Evolutionary conservation across 108 stramenopile genomes (phyloP).

Genomic region (Pseudonitzschia pungens): DNA sequence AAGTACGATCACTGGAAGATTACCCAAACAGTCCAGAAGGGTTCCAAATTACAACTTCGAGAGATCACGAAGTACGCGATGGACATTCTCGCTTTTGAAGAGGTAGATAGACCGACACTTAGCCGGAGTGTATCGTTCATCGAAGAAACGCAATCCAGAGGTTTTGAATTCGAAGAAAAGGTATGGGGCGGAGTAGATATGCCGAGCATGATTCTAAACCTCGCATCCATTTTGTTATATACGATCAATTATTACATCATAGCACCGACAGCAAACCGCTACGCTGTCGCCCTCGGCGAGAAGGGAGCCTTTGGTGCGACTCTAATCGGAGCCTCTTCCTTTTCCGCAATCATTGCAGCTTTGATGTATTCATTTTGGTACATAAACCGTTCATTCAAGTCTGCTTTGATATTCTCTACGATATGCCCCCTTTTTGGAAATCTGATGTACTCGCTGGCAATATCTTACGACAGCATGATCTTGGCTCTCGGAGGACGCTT

Average conservation of each 20-base stretch:
- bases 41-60: not conserved
- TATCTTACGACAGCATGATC: constrained; percentile 52
- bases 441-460: constrained; percentile 52
- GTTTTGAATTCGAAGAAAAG: constrained; percentile 15
- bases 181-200: constrained; percentile 55
- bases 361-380: constrained; percentile 71
- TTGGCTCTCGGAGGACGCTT: constrained; percentile 61
- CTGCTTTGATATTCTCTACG: constrained; percentile 56
- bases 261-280: constrained; percentile 63
- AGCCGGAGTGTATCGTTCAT: not conserved
- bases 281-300: constrained; percentile 50
- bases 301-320: constrained; percentile 55
- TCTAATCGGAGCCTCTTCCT: constrained; percentile 60
- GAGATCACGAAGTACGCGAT: not conserved
- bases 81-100: constrained; percentile 11
- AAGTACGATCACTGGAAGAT: constrained; percentile 4
- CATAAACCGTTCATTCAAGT: constrained; percentile 49
- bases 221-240: constrained; percentile 60
- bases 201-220: constrained; percentile 52
- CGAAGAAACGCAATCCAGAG: not conserved
- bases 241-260: constrained; percentile 74
- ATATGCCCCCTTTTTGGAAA: constrained; percentile 61
- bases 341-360: constrained; percentile 65
- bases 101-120: not conserved
- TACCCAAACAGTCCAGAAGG: not conserved